A percentile compares a stretch with the other conserved stretches of the same genome.
phyloP scores from a whole-genome alignment of 2,329 filamentous ascomycete genomes.

The Colletotrichum higginsianum region DNA sequence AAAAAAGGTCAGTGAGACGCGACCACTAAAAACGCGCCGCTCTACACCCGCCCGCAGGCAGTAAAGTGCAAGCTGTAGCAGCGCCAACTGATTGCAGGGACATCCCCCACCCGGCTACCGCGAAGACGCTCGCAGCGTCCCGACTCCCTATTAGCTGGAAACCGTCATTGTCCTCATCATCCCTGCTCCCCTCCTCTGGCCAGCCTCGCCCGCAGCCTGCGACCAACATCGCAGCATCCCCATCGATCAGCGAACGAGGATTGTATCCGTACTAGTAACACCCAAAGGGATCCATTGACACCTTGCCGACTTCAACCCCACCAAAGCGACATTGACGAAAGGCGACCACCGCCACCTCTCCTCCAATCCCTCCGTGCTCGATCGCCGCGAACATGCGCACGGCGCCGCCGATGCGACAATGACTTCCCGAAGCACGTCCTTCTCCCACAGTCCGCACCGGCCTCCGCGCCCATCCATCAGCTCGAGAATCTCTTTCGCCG shows the following conservation, averaged over 20 bases:
- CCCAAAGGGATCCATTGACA: neutral
- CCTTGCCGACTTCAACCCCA: neutral
- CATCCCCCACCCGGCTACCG: conserved; percentile 15
- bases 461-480: conserved; percentile 69
- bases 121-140: conserved; percentile 3
- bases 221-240: conserved; percentile 3
- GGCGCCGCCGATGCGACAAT: conserved; percentile 55
- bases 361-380: neutral
- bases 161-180: conserved; percentile 24
- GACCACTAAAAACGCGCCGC: conserved; percentile 42
- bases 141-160: conserved; percentile 15
- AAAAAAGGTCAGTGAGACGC: conserved; percentile 44
- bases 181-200: conserved; percentile 9
- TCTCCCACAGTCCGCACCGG: conserved; percentile 55
- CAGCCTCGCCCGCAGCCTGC: conserved; percentile 29
- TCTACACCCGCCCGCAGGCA: conserved; percentile 12
- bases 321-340: neutral
- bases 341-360: neutral
- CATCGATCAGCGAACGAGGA: conserved; percentile 24
- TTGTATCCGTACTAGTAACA: neutral
- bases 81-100: conserved; percentile 36
- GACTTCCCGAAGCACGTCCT: conserved; percentile 69
- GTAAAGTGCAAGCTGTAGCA: conserved; percentile 31
- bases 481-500: conserved; percentile 77
- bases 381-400: conserved; percentile 56